Conservation (phyloP, 164 flowering plant genomes). For the Magnolia sinica region DNA sequence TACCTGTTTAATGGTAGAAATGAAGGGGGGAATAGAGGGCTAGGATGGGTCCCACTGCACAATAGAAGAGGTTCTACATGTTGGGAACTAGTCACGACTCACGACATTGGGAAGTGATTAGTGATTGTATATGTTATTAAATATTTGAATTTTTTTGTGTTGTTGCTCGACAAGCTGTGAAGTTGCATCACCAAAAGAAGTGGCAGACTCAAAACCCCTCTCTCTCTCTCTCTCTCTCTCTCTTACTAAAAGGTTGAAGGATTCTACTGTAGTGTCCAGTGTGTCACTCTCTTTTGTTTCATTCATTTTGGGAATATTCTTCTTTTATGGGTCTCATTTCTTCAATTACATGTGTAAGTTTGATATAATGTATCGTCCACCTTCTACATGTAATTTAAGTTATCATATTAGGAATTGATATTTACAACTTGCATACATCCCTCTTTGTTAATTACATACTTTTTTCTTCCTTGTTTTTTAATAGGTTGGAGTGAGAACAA, state of each 20-base stretch:
- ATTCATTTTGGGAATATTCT: constrained; percentile 22
- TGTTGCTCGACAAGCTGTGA: constrained; percentile 57
- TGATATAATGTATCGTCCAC: too few species aligned
- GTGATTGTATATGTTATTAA: constrained; percentile 24
- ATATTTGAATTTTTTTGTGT: constrained; percentile 18
- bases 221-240: constrained; percentile 17
- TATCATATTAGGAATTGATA: too few species aligned
- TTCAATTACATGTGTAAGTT: background rate
- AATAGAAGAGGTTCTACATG: constrained; percentile 42
- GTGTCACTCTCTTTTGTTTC: constrained; percentile 33
- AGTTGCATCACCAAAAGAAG: background rate
- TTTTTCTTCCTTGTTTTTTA: too few species aligned
- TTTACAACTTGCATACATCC: too few species aligned
- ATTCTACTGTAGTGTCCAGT: constrained; percentile 10
- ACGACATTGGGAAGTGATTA: constrained; percentile 38
- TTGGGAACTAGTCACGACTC: constrained; percentile 40
- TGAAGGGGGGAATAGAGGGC: too few species aligned
- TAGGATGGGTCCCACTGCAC: background rate
- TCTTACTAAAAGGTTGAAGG: constrained; percentile 13
- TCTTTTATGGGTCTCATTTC: background rate
- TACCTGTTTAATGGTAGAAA: too few species aligned
- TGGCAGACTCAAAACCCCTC: background rate
- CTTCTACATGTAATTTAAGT: too few species aligned
- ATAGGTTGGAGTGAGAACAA: too few species aligned
- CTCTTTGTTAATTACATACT: too few species aligned